Evolutionary conservation across 2,329 filamentous ascomycete species (phyloP).

Genomic region (Fusarium sp.): DNA sequence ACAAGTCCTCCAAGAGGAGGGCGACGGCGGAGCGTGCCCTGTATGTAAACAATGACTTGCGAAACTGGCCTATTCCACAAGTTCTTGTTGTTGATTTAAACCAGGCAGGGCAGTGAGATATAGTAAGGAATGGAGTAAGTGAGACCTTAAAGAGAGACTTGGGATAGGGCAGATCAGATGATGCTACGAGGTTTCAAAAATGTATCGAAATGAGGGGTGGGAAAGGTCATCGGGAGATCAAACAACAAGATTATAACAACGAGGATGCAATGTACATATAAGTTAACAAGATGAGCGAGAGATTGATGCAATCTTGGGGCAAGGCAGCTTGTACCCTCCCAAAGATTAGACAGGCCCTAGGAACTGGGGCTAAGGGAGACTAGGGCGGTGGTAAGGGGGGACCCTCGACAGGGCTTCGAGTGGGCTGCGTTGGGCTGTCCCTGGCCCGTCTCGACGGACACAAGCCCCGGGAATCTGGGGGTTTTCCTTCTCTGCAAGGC

Average conservation of each 20-base stretch:
- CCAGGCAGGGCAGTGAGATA: not conserved
- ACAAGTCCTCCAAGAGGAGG: conserved; percentile 39
- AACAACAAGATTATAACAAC: conserved; percentile 17
- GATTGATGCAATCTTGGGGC: conserved; percentile 45
- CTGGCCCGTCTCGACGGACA: conserved; percentile 40
- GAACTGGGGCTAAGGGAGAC: conserved; percentile 38
- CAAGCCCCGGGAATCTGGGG: conserved; percentile 44
- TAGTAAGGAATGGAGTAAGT: conserved; percentile 14
- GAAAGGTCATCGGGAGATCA: conserved; percentile 21
- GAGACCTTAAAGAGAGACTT: conserved; percentile 13
- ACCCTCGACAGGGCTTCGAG: conserved; percentile 38
- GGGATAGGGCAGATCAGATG: conserved; percentile 4
- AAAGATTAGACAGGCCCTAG: conserved; percentile 41
- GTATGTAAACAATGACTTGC: conserved; percentile 30
- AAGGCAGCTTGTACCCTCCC: conserved; percentile 38
- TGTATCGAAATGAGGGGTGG: conserved; percentile 26
- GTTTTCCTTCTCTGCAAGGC: conserved; percentile 27
- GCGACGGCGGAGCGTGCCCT: conserved; percentile 44
- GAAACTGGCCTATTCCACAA: conserved; percentile 31
- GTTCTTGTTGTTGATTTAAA: conserved; percentile 13
- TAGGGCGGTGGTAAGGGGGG: conserved; percentile 42
- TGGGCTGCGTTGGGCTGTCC: conserved; percentile 29
- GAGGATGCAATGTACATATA: conserved; percentile 39
- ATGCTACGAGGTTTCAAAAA: conserved; percentile 23
- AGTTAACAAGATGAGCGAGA: conserved; percentile 36